Evolutionary conservation across 495 filamentous ascomycete genomes (phyloP), one percentile per base, ranked within the genome.

Genomic region (Trichoderma orchidacearum): DNA sequence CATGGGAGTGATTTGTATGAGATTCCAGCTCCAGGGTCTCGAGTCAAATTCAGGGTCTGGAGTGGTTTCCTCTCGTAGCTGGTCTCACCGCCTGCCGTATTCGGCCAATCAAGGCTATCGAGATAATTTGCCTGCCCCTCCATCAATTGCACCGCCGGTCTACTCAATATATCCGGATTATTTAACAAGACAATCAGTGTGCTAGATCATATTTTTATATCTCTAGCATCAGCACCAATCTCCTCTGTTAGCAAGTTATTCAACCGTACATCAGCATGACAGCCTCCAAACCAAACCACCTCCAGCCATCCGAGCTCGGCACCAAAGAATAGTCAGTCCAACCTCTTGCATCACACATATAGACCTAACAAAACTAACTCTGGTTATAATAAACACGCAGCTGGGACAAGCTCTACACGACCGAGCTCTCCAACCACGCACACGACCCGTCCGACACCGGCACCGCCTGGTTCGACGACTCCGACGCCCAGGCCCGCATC

Each of bases 381-480:
- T 56, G 25, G 54, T 50, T 18, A 18, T 21, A 54, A 1, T 5
- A 32, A 60, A 29, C 38, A 55, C 6, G 59, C 56, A 87, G 84
- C 72, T 89, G 85, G 85, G 85, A 89, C 64, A 61, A 61, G 29
- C 72, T 84, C 62, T 89, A 89, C 75, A 65, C 68, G 0, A 62
- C 58, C 56, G 85, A 89, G 61, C 64, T 85, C 32, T 56, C 59
- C 51, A 89, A 87, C 69, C 79, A 85, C 72, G 63, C 76, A 25
- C 58, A 68, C 53, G 75, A 87, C 72, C 77, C 80, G 6, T 51
- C 69, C 31, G 83, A 87, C 73, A 78, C 77, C 56, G 85, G 85
- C 30, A 84, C 83, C 15, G 79, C 86, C 59, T 89, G 85, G 85
- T 89, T 89, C 77, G 76, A 80, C 69, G 85, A 89, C 70, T 81